Percentiles rank a stretch among this genome's conserved stretches.
phyloP scores from a whole-genome alignment of 768 basidiomycete species.

The Tricholoma saponaceum region DNA sequence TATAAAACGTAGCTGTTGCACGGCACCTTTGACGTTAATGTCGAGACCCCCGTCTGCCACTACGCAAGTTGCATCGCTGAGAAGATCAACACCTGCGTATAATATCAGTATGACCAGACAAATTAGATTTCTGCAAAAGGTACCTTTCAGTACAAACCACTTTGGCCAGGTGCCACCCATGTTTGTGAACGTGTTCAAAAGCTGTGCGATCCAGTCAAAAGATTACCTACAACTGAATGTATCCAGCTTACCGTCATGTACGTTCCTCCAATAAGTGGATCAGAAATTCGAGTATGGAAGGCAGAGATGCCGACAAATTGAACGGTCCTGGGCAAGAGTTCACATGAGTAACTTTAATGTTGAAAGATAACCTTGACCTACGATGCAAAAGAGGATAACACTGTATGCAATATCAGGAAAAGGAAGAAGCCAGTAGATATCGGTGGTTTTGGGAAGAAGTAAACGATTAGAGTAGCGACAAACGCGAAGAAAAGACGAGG shows the following conservation, averaged over 20 bases:
- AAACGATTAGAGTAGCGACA: constrained; percentile 72
- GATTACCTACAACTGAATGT: not conserved
- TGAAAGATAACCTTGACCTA: constrained; percentile 33
- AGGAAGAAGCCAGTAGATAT: constrained; percentile 74
- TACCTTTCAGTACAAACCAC: constrained; percentile 92
- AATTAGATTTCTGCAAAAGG: not conserved
- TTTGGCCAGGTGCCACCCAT: constrained; percentile 98
- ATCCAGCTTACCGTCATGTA: constrained; percentile 89
- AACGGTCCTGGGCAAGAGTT: constrained; percentile 61
- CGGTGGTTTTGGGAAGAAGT: constrained; percentile 78
- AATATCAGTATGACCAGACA: constrained; percentile 10
- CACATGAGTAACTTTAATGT: not conserved
- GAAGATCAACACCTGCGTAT: constrained; percentile 72
- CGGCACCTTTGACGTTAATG: constrained; percentile 51
- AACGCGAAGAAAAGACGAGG: constrained; percentile 74
- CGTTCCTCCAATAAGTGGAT: constrained; percentile 95
- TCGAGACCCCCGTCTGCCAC: constrained; percentile 55
- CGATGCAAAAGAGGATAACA: constrained; percentile 83
- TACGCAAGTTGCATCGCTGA: constrained; percentile 81
- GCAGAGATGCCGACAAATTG: constrained; percentile 99
- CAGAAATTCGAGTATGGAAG: constrained; percentile 95
- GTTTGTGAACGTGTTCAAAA: constrained; percentile 94
- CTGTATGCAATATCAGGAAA: constrained; percentile 76
- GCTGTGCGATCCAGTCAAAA: constrained; percentile 34
- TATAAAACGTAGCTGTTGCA: not conserved